These are phyloP conservation scores for Talaromyces albobiverticillius DNA, from an alignment of 2,329 filamentous ascomycete species.

Conservation along the genomic window DNA sequence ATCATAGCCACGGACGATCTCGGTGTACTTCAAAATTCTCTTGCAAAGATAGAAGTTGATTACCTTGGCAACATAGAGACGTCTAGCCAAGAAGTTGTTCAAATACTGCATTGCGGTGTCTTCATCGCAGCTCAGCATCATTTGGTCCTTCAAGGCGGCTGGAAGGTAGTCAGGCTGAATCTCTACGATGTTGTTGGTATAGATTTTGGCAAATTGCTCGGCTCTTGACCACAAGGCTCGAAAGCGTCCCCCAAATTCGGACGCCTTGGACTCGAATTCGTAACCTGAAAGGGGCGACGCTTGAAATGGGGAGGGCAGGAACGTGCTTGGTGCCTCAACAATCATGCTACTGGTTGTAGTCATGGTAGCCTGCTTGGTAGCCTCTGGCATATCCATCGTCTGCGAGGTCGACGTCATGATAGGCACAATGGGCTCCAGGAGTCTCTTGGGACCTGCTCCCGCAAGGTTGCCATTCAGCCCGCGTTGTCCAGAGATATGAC, in stretches of 20 bases:
- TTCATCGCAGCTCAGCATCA: conserved; percentile 19
- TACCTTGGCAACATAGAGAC: conserved; percentile 25
- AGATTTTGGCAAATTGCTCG: conserved; percentile 16
- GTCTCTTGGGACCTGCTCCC: background rate
- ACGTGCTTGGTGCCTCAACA: no score
- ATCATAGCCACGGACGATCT: conserved; percentile 26
- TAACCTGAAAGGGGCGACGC: background rate
- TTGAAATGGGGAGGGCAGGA: background rate
- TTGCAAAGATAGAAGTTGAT: conserved; percentile 27
- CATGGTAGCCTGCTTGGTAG: background rate
- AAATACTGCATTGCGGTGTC: conserved; percentile 21
- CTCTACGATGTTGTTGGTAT: background rate
- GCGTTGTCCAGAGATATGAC: background rate
- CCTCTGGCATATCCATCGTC: background rate
- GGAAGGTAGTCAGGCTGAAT: background rate
- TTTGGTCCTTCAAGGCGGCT: conserved; percentile 15
- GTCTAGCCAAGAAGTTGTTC: conserved; percentile 20
- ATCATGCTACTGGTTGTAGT: background rate
- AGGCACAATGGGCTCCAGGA: background rate
- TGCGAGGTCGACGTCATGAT: background rate
- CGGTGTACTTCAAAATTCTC: conserved; percentile 21
- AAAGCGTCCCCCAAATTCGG: conserved; percentile 8
- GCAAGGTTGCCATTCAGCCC: background rate
- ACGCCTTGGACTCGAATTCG: conserved; percentile 7
- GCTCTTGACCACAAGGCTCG: conserved; percentile 18